phyloP scores from a whole-genome alignment of 2,329 filamentous ascomycete genomes.

The Tolypocladium cylindrosporum region DNA sequence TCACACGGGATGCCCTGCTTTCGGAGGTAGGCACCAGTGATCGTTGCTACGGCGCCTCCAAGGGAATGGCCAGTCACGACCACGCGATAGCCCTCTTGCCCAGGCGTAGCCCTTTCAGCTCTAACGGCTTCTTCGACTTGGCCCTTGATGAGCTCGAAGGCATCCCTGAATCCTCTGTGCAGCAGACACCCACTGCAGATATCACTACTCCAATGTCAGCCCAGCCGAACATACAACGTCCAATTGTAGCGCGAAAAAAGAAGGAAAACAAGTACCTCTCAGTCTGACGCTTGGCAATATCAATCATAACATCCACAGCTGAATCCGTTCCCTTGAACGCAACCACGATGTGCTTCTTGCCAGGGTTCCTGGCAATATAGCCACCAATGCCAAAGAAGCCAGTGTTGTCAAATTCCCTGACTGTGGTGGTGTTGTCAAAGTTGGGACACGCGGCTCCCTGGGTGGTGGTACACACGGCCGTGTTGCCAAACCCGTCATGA shows the following conservation, averaged over 20 bases:
- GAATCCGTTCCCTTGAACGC: conserved; percentile 48
- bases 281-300: conserved; percentile 18
- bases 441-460: conserved; percentile 38
- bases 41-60: conserved; percentile 52
- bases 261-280: background rate
- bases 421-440: conserved; percentile 16
- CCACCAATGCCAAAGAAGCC: conserved; percentile 33
- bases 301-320: conserved; percentile 50
- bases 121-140: conserved; percentile 32
- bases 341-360: conserved; percentile 43
- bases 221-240: conserved; percentile 12
- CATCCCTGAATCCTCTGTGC: conserved; percentile 46
- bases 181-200: conserved; percentile 33
- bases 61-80: conserved; percentile 58
- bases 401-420: conserved; percentile 18
- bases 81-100: conserved; percentile 30
- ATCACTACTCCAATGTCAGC: conserved; percentile 9
- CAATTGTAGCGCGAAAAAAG: background rate
- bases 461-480: background rate
- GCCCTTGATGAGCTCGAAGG: conserved; percentile 42
- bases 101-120: conserved; percentile 29
- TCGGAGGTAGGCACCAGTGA: conserved; percentile 49
- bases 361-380: conserved; percentile 39
- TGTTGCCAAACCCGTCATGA: too few species aligned
- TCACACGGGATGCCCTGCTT: conserved; percentile 33